Conservation (phyloP, 2,329 filamentous ascomycete species). For the Fusarium scirpi region DNA sequence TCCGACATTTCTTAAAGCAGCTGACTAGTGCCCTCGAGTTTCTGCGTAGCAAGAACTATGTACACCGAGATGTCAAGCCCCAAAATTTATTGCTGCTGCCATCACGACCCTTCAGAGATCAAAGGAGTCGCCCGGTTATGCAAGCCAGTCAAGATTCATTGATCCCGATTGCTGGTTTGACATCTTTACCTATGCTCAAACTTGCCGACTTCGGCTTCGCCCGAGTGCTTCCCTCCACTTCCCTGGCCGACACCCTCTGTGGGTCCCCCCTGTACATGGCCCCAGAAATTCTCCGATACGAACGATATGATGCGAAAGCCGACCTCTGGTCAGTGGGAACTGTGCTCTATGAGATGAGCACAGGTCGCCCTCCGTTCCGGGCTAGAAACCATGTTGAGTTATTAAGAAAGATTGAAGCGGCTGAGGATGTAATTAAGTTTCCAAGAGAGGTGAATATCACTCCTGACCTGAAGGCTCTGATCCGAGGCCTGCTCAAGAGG, state of each 20-base stretch:
- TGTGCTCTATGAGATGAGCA: constrained; percentile 95
- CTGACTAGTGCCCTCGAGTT: constrained; percentile 93
- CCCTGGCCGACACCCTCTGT: constrained; percentile 94
- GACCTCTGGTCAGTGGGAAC: constrained; percentile 98
- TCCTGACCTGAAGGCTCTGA: constrained; percentile 81
- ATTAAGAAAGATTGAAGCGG: constrained; percentile 88
- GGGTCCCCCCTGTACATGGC: constrained; percentile 99
- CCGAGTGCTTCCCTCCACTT: constrained; percentile 87
- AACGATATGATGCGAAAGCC: constrained; percentile 96
- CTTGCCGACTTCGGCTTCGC: constrained; percentile 99
- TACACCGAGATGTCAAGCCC: constrained; percentile 97
- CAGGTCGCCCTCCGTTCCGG: constrained; percentile 88
- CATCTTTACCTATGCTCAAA: constrained; percentile 93
- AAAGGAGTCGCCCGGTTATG: constrained; percentile 70
- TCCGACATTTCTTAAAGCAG: constrained; percentile 95
- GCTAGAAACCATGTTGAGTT: constrained; percentile 96
- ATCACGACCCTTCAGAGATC: constrained; percentile 76
- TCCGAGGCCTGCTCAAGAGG: constrained; percentile 84
- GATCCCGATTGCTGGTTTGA: constrained; percentile 82
- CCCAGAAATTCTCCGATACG: constrained; percentile 95
- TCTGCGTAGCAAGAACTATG: constrained; percentile 83
- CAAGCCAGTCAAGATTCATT: constrained; percentile 82
- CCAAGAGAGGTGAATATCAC: constrained; percentile 78
- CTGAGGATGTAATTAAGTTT: constrained; percentile 88
- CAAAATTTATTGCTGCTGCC: constrained; percentile 95